These are phyloP conservation scores for Mycena maculata DNA, from an alignment of 768 basidiomycete genomes.

Conservation along the genomic window DNA sequence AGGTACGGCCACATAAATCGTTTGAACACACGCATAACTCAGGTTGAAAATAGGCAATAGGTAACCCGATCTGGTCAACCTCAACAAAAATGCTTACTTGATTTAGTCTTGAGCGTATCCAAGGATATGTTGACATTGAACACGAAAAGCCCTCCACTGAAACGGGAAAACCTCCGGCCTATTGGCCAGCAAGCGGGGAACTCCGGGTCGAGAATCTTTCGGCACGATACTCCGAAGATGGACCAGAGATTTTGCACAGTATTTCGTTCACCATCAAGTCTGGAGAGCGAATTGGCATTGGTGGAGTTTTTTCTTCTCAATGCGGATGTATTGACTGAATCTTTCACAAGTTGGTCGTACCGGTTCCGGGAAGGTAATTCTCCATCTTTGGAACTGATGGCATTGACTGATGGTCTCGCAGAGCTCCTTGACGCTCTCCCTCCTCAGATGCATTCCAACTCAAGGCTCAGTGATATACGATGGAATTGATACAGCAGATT, in stretches of 20 bases:
- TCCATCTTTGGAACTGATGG: not conserved
- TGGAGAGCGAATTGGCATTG: constrained; percentile 60
- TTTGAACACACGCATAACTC: not conserved
- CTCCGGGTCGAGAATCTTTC: constrained; percentile 54
- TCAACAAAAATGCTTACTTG: not conserved
- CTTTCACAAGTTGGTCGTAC: constrained; percentile 40
- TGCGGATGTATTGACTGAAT: not conserved
- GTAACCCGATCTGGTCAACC: not conserved
- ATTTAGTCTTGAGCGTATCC: constrained; percentile 27
- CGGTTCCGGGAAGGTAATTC: constrained; percentile 33
- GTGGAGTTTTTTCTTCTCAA: constrained; percentile 17
- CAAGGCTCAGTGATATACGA: constrained; percentile 51
- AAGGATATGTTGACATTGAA: constrained; percentile 53
- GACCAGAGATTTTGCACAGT: constrained; percentile 14
- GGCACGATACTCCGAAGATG: constrained; percentile 49
- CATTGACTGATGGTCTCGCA: constrained; percentile 31
- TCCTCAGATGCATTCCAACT: constrained; percentile 55
- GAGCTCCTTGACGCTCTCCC: constrained; percentile 67
- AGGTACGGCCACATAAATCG: not conserved
- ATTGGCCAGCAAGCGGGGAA: constrained; percentile 61
- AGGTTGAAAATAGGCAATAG: not conserved
- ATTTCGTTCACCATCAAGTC: constrained; percentile 53
- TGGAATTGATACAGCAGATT: constrained; percentile 49
- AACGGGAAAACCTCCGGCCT: constrained; percentile 55
- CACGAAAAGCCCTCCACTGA: constrained; percentile 48